Base-by-base conservation (phyloP, 306 rosid genomes). In the Vigna reflexopilosa region DNA sequence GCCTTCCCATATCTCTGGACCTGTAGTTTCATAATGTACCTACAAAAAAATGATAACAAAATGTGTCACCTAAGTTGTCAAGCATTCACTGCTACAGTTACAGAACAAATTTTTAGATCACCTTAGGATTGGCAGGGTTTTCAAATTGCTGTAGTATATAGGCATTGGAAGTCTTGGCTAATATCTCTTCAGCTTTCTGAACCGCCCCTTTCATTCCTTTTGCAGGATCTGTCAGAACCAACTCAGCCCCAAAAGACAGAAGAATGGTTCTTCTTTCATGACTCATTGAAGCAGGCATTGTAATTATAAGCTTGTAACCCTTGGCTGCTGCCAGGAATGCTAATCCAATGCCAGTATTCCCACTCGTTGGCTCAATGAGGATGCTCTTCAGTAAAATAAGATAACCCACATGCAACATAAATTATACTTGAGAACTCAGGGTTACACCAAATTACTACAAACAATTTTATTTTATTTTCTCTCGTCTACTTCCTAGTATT, bases 111-210 rank as follows among this genome's bases (percentile, higher is more conserved):
- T 62, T 63, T 6, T 30, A 75, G 12, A 56, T 69, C 44, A 88
- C 92, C 92, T 88, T 90, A 12, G 92, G 94, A 81, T 90, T 90
- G 78, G 94, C 87, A 28, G 94, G 92, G 81, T 90, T 90, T 85
- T 90, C 89, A 77, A 87, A 87, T 56, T 89, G 91, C 81, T 87
- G 84, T 75, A 89, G 91, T 0, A 89, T 80, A 82, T 85, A 90
- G 49, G 89, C 86, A 51, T 90, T 76, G 50, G 92, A 90, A 70
- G 92, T 90, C 87, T 71, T 86, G 4, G 84, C 85, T 84, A 86
- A 48, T 83, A 88, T 76, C 77, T 90, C 92, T 80, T 90, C 90
- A 65, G 90, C 94, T 85, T 90, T 90, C 58, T 86, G 87, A 83
- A 90, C 81, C 34, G 94, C 92, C 45, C 90, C 92, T 74, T 81